Evolutionary conservation across 129 eudicot species (phyloP), one percentile per base, ranked within the genome.

Genomic region (Pseudognaphalium luteoalbum): DNA sequence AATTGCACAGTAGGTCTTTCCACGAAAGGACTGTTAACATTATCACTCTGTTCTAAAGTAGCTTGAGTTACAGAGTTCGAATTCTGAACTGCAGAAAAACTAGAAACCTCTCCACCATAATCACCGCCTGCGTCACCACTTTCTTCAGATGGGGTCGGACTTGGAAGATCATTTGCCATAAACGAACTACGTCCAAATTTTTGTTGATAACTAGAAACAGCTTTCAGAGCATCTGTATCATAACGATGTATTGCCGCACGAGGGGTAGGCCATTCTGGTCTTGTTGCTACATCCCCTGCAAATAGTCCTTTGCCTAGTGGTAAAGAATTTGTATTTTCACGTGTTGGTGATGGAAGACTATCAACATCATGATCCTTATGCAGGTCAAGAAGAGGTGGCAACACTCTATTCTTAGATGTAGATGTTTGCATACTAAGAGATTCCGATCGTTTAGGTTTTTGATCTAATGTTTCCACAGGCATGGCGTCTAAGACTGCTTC

Each of bases 111-210:
- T 37, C 85, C 97, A 73, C 89, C 63, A 10, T 64, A 74, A 82
- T 89, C 99, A 73, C 83, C 89, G 33, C 88, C 92, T 8, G 83
- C 91, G 60, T 70, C 88, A 67, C 85, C 90, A 33, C 92, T 88
- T 11, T 91, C 99, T 78, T 87, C 97, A 28, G 99, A 95, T 74
- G 99, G 99, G 25, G 99, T 95, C 72, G 99, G 99, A 77, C 99
- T 95, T 65, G 99, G 99, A 67, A 95, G 96, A 64, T 95, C 91
- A 69, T 57, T 80, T 62, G 80, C 47, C 5, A 66, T 72, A 75
- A 87, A 81, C 0, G 96, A 80, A 74, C 83, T 83, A 76, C 80
- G 83, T 14, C 89, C 90, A 83, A 95, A 95, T 81, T 91, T 95
- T 62, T 91, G 99, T 76, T 95, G 99, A 70, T 95, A 95, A 22